phyloP scores from a whole-genome alignment of 1,284 basidiomycete genomes.

The Paramarasmius palmivorus region DNA sequence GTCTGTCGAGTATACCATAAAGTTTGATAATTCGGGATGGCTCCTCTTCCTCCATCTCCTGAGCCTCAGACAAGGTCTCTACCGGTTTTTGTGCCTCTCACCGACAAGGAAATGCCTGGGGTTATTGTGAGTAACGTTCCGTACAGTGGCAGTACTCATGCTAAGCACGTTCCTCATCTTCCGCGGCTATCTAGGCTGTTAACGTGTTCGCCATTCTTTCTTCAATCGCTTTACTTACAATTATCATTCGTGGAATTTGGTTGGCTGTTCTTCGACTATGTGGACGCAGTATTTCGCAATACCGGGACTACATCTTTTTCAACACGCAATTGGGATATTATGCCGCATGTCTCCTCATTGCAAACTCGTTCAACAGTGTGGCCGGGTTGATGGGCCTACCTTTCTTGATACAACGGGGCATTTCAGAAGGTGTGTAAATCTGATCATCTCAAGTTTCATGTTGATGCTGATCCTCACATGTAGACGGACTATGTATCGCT shows the following conservation, averaged over 20 bases:
- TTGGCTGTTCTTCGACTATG: conserved; percentile 35
- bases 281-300: conserved; percentile 25
- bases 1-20: conserved; percentile 7
- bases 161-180: background rate
- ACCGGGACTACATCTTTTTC: conserved; percentile 61
- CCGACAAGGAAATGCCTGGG: conserved; percentile 32
- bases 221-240: conserved; percentile 46
- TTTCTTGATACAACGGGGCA: conserved; percentile 45
- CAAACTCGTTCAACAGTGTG: conserved; percentile 52
- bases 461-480: conserved; percentile 2
- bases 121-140: conserved; percentile 41
- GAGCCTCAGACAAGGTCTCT: background rate
- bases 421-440: conserved; percentile 48
- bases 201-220: conserved; percentile 56
- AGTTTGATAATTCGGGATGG: conserved; percentile 11
- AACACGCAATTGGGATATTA: conserved; percentile 70
- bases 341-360: conserved; percentile 58
- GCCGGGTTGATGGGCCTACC: conserved; percentile 52
- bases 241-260: conserved; percentile 46
- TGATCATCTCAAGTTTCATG: conserved; percentile 1
- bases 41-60: conserved; percentile 4
- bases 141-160: background rate
- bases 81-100: conserved; percentile 28
- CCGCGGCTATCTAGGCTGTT: conserved; percentile 38
- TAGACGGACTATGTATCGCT: conserved; percentile 43